Base-by-base conservation (phyloP, 352 stramenopile species). In the Phytopythium boreale region DNA sequence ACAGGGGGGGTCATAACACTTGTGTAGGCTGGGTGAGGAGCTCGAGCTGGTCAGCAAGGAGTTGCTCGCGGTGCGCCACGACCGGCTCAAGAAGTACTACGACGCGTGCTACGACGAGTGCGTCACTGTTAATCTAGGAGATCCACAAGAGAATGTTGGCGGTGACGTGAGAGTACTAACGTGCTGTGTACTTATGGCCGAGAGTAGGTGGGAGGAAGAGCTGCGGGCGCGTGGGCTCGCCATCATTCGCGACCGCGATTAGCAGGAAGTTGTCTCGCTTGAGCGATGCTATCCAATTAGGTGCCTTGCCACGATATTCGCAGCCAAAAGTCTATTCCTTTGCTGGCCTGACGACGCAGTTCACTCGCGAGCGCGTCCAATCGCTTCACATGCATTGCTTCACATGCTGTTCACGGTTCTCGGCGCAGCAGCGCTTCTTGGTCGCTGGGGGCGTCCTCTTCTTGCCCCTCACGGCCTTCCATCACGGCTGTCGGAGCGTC, bases 31-130 rank as follows among this genome's bases (percentile, higher is more conserved):
- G 10, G 69, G 70, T 19, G 82, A 92, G 64, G 85, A 94, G 57
- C 79, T 89, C 61, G 76, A 92, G n/a, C 43, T 94, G 47, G 61
- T 91, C 60, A 91, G 89, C 71, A 90, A 89, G 53, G 81, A 92
- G 43, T 64, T 90, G 15, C 66, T 91, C 24, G 67, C 78, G 20
- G 81, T 92, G 47, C 78, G 85, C 22, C 73, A 82, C 27, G 82
- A 87, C 62, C 79, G 85, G 26, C 63, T 92, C 26, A 77, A 86
- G 56, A 74, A 82, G 47, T 94, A 92, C 61, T 94, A 91, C 56
- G 79, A 90, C 39, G 76, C 55, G 15, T 94, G 83, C 69, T 94
- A 92, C 60, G 71, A 82, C 60, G 76, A 89, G 80, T 89, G 65
- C 39, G 70, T 71, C 31, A 36, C 31, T 36, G n/a, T n/a, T n/a